These are phyloP conservation scores for Neurospora tetraspora DNA, from an alignment of 495 filamentous ascomycete species.

Conservation along the genomic window DNA sequence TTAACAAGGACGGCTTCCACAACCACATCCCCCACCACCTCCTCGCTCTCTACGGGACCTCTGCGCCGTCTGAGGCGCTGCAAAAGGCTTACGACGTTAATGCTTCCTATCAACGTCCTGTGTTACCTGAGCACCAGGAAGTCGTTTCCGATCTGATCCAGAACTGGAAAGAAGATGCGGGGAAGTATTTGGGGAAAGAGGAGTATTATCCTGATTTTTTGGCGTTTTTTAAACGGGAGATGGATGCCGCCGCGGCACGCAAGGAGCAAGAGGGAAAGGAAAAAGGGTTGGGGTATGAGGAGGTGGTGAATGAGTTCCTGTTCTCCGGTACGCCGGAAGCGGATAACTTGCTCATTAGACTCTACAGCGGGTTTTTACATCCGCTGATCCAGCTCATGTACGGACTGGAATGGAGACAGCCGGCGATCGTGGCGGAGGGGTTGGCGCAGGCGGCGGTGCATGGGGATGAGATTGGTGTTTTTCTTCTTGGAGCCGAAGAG, in stretches of 20 bases:
- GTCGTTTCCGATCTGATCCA: slow-evolving; percentile 40
- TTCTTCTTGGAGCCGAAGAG: slow-evolving; percentile 47
- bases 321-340: slow-evolving; percentile 39
- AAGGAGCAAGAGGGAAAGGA: too few relatives aligned
- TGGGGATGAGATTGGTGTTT: slow-evolving; percentile 35
- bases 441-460: slow-evolving; percentile 67
- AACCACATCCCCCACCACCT: slow-evolving; percentile 66
- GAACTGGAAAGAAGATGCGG: slow-evolving; percentile 37
- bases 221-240: slow-evolving; percentile 61
- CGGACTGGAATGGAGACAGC: slow-evolving; percentile 70
- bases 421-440: slow-evolving; percentile 70
- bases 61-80: slow-evolving; percentile 49
- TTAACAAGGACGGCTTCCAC: slow-evolving; percentile 58
- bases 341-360: slow-evolving; percentile 12
- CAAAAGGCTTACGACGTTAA: slow-evolving; percentile 49
- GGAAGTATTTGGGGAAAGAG: slow-evolving; percentile 35
- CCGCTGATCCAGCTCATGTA: slow-evolving; percentile 80
- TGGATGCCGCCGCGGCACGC: too few relatives aligned
- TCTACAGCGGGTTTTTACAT: slow-evolving; percentile 55
- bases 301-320: slow-evolving; percentile 52
- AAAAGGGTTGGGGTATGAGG: too few relatives aligned
- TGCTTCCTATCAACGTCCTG: slow-evolving; percentile 49
- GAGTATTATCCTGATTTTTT: slow-evolving; percentile 59
- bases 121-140: slow-evolving; percentile 29
- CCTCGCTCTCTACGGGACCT: slow-evolving; percentile 66